These are phyloP conservation scores for Mycena amicta DNA, from an alignment of 768 basidiomycete species.

Conservation along the genomic window DNA sequence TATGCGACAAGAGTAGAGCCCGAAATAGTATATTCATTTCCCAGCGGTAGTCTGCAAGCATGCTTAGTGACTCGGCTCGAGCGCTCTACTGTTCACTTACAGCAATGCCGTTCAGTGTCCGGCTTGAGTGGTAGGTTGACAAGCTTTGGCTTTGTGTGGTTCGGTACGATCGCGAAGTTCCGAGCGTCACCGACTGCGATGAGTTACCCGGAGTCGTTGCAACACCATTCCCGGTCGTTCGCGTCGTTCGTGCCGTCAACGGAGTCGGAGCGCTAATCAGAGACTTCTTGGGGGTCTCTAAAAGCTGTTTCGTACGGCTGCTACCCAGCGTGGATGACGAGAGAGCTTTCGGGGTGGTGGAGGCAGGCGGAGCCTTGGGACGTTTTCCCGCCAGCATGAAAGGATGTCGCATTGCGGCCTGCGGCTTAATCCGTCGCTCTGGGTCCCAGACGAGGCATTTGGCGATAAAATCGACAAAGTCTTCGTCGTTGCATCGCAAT, in stretches of 20 bases:
- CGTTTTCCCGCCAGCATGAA: constrained; percentile 76
- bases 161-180: constrained; percentile 67
- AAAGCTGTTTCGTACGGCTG: constrained; percentile 53
- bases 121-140: constrained; percentile 74
- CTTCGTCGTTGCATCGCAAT: constrained; percentile 89
- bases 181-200: constrained; percentile 56
- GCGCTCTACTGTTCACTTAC: constrained; percentile 51
- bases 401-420: constrained; percentile 88
- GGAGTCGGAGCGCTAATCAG: constrained; percentile 89
- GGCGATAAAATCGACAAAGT: constrained; percentile 94
- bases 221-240: constrained; percentile 51
- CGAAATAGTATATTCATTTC: constrained; percentile 21
- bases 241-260: constrained; percentile 73
- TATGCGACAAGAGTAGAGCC: constrained; percentile 27
- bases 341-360: constrained; percentile 53
- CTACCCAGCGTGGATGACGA: constrained; percentile 61
- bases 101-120: constrained; percentile 70
- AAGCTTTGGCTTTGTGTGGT: constrained; percentile 70
- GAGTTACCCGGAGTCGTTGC: constrained; percentile 61
- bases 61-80: constrained; percentile 2
- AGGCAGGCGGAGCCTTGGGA: constrained; percentile 46
- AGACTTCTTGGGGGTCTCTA: constrained; percentile 85
- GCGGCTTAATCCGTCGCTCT: constrained; percentile 91
- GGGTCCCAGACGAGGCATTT: constrained; percentile 99
- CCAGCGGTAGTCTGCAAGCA: constrained; percentile 18